phyloP scores from a whole-genome alignment of 2,329 filamentous ascomycete genomes.

The Chaetothyriales sp. region DNA sequence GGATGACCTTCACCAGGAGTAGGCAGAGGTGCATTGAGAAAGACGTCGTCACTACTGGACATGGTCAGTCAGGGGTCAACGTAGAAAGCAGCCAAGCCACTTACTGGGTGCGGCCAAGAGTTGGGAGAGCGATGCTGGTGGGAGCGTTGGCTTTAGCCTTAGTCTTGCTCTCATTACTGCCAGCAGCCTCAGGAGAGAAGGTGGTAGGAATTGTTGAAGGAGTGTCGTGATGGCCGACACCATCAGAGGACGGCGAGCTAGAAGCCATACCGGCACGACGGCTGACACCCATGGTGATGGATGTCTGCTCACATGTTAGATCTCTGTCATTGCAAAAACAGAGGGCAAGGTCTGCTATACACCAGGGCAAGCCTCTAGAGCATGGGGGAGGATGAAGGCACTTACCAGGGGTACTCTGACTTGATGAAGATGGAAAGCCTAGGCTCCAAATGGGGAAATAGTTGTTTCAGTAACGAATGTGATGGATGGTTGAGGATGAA shows the following conservation, averaged over 20 bases:
- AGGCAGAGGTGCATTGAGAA: constrained; percentile 26
- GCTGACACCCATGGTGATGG: constrained; percentile 5
- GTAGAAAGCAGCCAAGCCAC: constrained; percentile 1
- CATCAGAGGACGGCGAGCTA: constrained; percentile 9
- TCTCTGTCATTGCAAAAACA: not conserved
- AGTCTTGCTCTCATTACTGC: constrained; percentile 25
- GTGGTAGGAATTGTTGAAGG: constrained; percentile 51
- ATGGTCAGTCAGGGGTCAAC: constrained; percentile 6
- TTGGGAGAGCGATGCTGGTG: not conserved
- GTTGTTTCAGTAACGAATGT: constrained; percentile 1
- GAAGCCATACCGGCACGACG: constrained; percentile 7
- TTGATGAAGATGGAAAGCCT: constrained; percentile 1
- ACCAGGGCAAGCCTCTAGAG: not conserved
- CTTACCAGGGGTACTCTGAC: not conserved
- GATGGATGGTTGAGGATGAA: not conserved
- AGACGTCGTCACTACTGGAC: constrained; percentile 19
- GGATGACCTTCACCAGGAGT: constrained; percentile 5
- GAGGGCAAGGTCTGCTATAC: not conserved
- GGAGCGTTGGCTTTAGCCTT: constrained; percentile 11
- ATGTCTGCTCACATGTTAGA: not conserved
- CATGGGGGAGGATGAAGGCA: not conserved
- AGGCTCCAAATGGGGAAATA: not conserved
- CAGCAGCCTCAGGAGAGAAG: constrained; percentile 49
- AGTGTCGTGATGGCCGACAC: constrained; percentile 36
- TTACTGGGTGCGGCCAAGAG: not conserved